phyloP scores from a whole-genome alignment of 2,329 filamentous ascomycete species.

The Monosporascus ibericus region DNA sequence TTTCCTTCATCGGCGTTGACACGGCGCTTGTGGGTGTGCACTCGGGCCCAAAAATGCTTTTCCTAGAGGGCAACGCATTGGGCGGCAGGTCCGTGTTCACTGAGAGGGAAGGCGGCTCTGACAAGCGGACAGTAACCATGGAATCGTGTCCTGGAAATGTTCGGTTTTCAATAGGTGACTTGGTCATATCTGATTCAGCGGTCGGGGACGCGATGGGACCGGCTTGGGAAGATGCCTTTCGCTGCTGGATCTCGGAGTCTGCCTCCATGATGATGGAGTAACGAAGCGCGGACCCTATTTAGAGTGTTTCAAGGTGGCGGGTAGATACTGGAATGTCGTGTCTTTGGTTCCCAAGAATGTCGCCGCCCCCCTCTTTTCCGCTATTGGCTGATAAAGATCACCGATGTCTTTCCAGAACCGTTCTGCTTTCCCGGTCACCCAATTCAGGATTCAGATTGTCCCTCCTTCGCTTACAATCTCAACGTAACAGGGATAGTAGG shows the following conservation, averaged over 20 bases:
- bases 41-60: conserved; percentile 25
- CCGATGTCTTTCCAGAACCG: background rate
- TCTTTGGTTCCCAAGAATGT: conserved; percentile 20
- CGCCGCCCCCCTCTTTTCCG: conserved; percentile 7
- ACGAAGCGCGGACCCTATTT: conserved; percentile 14
- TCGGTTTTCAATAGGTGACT: conserved; percentile 15
- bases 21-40: conserved; percentile 24
- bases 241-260: conserved; percentile 14
- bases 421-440: background rate
- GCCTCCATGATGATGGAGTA: conserved; percentile 17
- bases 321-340: conserved; percentile 22
- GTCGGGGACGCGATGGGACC: conserved; percentile 7
- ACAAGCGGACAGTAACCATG: conserved; percentile 71
- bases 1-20: conserved; percentile 16
- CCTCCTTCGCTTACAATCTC: background rate
- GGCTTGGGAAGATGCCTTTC: conserved; percentile 13
- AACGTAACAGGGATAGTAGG: background rate
- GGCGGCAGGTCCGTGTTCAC: conserved; percentile 39
- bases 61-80: conserved; percentile 21
- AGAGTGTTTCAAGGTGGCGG: conserved; percentile 13
- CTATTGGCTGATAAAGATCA: background rate
- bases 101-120: conserved; percentile 51
- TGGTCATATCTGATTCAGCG: conserved; percentile 11
- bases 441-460: background rate
- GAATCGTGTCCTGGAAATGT: conserved; percentile 50